Base-by-base conservation (phyloP, 495 filamentous ascomycete genomes). In the Penicillium turbatum region DNA sequence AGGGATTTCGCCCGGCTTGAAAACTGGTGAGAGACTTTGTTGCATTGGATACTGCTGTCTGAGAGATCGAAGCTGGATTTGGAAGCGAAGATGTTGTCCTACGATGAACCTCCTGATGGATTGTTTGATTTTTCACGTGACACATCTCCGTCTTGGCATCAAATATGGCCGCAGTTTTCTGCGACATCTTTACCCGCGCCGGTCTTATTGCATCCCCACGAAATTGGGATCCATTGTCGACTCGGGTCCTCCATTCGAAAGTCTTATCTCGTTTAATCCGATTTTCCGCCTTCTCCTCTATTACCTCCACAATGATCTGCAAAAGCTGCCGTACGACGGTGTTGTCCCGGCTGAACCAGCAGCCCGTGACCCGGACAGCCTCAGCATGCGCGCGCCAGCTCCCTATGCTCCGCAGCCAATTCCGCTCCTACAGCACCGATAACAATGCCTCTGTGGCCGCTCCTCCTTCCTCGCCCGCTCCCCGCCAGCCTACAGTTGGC, bases 401-500 rank as follows among this genome's bases (percentile, higher is more conserved):
- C 32, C 65, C 63, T 13, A 47, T 64, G 49, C 62, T 51, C 37
- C 69, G 65, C 59, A 67, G 34, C 60, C 78, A 69, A 55, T 64
- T 64, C 50, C 70, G 69, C 51, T 67, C 36, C 43, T 72, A 69
- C 64, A 79, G 68, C 54, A 70, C 68, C 44, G 67, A 37, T 56
- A 19, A 53, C 34, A 78, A 48, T 51, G 76, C 61, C 62, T 68
- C 66, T 68, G 77, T 60, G 67, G 80, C 44, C 69, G 78, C 59
- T 68, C 70, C 60, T 57, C 74, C 68, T 65, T 81, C 54, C 70
- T 82, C 70, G 66, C 78, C 63, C 60, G 76, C 66, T 66, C 77
- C 68, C 70, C 77, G 61, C 69, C 83, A 61, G 59, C 80, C 62
- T 60, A 65, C 56, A 30, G 59, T 59, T 37, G 61, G 66, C 53